Evolutionary conservation across 1,284 basidiomycete genomes (phyloP).

Genomic region (Ceratorhiza oryzae-sativae): DNA sequence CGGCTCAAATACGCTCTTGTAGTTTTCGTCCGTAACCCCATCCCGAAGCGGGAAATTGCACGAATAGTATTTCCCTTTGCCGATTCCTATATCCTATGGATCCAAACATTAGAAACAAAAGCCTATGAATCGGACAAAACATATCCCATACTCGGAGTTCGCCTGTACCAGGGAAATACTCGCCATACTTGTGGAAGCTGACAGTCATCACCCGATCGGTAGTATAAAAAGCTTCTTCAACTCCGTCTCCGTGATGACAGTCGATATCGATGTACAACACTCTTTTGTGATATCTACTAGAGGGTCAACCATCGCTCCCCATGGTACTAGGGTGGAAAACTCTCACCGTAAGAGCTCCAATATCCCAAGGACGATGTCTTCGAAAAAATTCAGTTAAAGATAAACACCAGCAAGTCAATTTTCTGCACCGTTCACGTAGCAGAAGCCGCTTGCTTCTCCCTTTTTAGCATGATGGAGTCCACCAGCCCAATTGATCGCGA

Average conservation of each 20-base stretch:
- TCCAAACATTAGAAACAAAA: not conserved
- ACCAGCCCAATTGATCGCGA: slow-evolving; percentile 98
- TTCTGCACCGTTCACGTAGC: slow-evolving; percentile 90
- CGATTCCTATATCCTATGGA: slow-evolving; percentile 85
- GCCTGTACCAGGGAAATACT: slow-evolving; percentile 99
- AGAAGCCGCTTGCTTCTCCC: slow-evolving; percentile 97
- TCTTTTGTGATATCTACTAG: slow-evolving; percentile 82
- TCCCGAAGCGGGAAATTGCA: slow-evolving; percentile 96
- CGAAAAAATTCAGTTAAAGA: not conserved
- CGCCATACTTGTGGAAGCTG: slow-evolving; percentile 99
- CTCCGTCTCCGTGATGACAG: slow-evolving; percentile 98
- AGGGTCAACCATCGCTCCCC: not conserved
- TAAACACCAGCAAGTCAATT: not conserved
- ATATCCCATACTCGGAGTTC: slow-evolving; percentile 77
- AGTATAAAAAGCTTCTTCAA: slow-evolving; percentile 99
- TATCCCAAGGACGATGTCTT: slow-evolving; percentile 97
- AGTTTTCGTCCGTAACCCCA: slow-evolving; percentile 95
- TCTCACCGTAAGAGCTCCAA: slow-evolving; percentile 87
- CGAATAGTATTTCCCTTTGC: slow-evolving; percentile 92
- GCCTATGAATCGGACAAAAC: not conserved
- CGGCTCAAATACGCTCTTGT: slow-evolving; percentile 95
- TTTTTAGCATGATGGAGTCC: slow-evolving; percentile 99
- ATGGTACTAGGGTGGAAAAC: not conserved
- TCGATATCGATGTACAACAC: slow-evolving; percentile 99
- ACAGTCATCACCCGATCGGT: slow-evolving; percentile 99